phyloP scores from a whole-genome alignment of 1,139 yeast genomes.

The Groenewaldozyma auringiensis region DNA sequence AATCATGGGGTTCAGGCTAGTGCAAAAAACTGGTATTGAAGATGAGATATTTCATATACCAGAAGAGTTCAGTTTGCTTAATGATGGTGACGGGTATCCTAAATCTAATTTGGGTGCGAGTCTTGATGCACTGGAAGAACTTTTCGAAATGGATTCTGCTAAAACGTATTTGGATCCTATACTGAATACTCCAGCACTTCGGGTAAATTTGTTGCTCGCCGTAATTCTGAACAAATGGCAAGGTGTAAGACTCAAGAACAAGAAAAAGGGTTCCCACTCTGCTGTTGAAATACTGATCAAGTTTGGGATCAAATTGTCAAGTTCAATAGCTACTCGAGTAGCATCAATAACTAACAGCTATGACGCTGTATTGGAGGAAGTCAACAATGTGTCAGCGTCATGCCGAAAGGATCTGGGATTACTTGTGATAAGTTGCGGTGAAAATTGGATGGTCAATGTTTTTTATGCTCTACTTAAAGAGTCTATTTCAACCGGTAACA shows the following conservation, averaged over 20 bases:
- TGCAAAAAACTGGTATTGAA: constrained; percentile 49
- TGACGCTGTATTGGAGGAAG: constrained; percentile 25
- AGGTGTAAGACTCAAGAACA: constrained; percentile 33
- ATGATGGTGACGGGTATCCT: background rate
- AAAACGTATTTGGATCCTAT: background rate
- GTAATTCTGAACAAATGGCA: constrained; percentile 11
- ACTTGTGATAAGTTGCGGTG: constrained; percentile 48
- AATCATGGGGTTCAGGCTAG: constrained; percentile 51
- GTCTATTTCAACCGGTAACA: constrained; percentile 5
- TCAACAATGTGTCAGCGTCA: constrained; percentile 8
- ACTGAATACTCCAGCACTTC: background rate
- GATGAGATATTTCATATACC: constrained; percentile 44
- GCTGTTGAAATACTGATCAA: constrained; percentile 45
- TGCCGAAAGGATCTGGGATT: constrained; percentile 55
- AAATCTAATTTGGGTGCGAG: background rate
- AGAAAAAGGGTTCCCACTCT: constrained; percentile 32
- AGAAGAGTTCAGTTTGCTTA: background rate
- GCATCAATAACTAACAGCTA: constrained; percentile 35
- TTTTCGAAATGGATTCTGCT: background rate
- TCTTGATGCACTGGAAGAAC: background rate
- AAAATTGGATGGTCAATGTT: constrained; percentile 43
- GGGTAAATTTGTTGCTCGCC: constrained; percentile 2
- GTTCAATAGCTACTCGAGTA: constrained; percentile 46
- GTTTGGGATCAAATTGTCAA: constrained; percentile 66
- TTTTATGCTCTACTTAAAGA: constrained; percentile 19